Percentiles rank a stretch among this genome's conserved stretches.
phyloP scores from a whole-genome alignment of 2,329 filamentous ascomycete species.

The Fusarium liriodendri region DNA sequence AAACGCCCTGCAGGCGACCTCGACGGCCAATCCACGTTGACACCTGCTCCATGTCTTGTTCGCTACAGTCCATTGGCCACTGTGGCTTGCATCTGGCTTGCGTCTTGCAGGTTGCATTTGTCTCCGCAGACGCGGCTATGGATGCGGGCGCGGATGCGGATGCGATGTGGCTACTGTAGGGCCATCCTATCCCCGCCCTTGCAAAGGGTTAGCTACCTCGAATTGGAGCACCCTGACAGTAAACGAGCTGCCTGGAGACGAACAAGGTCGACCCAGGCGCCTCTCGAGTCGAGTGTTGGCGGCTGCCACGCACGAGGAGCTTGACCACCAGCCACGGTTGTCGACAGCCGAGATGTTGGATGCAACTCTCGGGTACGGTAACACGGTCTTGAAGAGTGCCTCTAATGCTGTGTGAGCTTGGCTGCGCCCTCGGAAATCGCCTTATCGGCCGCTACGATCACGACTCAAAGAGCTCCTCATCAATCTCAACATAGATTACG shows the following conservation, averaged over 20 bases:
- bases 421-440: not conserved
- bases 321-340: slow-evolving; percentile 19
- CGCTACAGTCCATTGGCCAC: slow-evolving; percentile 29
- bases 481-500: not conserved
- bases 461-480: not conserved
- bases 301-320: slow-evolving; percentile 1
- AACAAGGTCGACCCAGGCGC: not conserved
- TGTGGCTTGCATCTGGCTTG: slow-evolving; percentile 22
- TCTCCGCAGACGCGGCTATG: not conserved
- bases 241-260: not conserved
- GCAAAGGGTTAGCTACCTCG: slow-evolving; percentile 1
- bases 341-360: slow-evolving; percentile 11
- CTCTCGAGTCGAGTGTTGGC: not conserved
- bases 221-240: slow-evolving; percentile 6
- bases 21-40: slow-evolving; percentile 26
- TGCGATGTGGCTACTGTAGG: slow-evolving; percentile 27
- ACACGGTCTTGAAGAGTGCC: not conserved
- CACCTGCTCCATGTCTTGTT: slow-evolving; percentile 22
- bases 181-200: slow-evolving; percentile 12
- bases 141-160: slow-evolving; percentile 7
- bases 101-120: slow-evolving; percentile 19
- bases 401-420: not conserved
- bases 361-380: not conserved
- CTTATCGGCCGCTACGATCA: slow-evolving; percentile 10
- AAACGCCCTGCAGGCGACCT: slow-evolving; percentile 29